Conservation (phyloP, 805 yeast genomes). For the Monosporozyma yasuniensis region DNA sequence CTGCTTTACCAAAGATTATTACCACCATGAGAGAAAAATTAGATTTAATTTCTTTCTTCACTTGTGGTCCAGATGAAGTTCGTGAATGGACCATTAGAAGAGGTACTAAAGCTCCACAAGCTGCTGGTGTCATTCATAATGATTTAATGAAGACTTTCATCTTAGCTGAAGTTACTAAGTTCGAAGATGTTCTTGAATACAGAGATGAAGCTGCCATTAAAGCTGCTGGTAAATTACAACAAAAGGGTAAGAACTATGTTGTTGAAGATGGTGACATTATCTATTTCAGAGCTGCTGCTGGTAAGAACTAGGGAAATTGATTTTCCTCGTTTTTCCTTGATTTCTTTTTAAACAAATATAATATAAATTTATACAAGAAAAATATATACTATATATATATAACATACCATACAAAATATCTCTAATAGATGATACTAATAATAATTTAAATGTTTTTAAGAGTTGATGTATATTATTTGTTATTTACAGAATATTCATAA, state of each 20-base stretch:
- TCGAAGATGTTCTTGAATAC: constrained; percentile 62
- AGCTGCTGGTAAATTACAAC: constrained; percentile 80
- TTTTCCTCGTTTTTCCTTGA: no score
- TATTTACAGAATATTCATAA: background rate
- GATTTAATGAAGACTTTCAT: constrained; percentile 93
- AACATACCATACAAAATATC: background rate
- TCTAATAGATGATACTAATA: background rate
- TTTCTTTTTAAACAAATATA: background rate
- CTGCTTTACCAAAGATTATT: constrained; percentile 82
- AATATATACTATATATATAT: background rate
- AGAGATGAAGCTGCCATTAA: constrained; percentile 77
- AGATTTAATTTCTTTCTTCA: constrained; percentile 86
- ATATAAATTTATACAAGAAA: background rate
- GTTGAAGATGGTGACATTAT: constrained; percentile 94
- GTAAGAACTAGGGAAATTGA: constrained; percentile 45
- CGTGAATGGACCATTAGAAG: constrained; percentile 96
- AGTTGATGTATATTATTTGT: background rate
- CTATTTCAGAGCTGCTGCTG: constrained; percentile 90
- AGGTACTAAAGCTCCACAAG: constrained; percentile 94
- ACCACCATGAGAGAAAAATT: constrained; percentile 79
- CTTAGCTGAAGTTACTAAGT: constrained; percentile 87
- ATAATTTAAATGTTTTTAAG: background rate
- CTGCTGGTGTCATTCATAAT: constrained; percentile 96
- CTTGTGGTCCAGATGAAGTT: constrained; percentile 93
- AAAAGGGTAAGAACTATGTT: constrained; percentile 90